These are phyloP conservation scores for Ettlia oleoabundans DNA, from an alignment of 139 green algal species.

Conservation along the genomic window DNA sequence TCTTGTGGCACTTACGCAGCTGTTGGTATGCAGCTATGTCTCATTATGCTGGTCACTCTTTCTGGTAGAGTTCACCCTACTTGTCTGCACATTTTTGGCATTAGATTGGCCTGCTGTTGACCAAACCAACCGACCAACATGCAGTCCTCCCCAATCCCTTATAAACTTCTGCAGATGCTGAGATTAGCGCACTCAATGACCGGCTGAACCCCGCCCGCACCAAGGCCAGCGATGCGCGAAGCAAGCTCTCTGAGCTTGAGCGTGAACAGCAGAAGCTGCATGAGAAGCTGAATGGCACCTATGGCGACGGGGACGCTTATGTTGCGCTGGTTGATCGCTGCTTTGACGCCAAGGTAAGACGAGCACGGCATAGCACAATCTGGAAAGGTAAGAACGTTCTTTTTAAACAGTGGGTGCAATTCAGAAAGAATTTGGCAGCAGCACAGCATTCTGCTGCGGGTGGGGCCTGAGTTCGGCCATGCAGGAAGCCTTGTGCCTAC, in stretches of 20 bases:
- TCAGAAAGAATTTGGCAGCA: no score
- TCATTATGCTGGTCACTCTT: no score
- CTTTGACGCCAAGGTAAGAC: constrained; percentile 34
- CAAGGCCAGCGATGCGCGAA: neutral
- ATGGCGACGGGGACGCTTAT: constrained; percentile 58
- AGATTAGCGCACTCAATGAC: neutral
- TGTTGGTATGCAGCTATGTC: no score
- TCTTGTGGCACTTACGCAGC: no score
- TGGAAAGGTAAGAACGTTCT: no score
- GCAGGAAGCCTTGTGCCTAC: no score
- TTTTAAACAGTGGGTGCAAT: no score
- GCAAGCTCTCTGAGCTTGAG: constrained; percentile 27
- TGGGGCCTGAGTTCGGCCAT: no score
- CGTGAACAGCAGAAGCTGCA: constrained; percentile 24
- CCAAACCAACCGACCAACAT: neutral
- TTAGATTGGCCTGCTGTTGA: no score
- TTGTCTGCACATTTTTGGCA: no score
- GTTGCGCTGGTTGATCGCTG: constrained; percentile 60
- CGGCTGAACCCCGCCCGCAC: constrained; percentile 11
- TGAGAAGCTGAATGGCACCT: constrained; percentile 47
- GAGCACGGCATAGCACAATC: neutral
- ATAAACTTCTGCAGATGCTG: neutral
- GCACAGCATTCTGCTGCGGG: no score
- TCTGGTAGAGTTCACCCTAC: no score
- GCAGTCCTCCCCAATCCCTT: neutral